Conservation (phyloP, 2,329 filamentous ascomycete species). For the Xylariaceae sp. region DNA sequence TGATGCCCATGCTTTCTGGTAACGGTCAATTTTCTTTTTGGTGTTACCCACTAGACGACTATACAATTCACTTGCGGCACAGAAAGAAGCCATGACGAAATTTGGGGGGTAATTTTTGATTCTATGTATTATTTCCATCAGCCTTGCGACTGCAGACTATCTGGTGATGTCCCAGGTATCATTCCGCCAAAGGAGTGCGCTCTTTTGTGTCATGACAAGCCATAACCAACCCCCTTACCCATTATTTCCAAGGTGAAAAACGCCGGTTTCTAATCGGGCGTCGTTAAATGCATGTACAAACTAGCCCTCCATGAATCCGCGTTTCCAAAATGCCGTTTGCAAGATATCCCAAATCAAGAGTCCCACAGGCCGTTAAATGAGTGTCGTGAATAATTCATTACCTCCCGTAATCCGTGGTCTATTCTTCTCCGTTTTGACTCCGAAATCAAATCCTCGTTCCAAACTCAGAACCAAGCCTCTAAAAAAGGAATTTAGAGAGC, state of each 20-base stretch:
- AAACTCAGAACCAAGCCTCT: neutral
- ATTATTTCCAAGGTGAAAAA: neutral
- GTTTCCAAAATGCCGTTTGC: no score
- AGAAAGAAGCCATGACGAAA: no score
- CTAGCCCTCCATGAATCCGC: neutral
- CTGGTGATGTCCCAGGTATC: constrained; percentile 9
- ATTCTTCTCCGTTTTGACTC: constrained; percentile 4
- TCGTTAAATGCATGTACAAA: constrained; percentile 9
- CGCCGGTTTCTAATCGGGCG: no score
- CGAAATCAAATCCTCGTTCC: constrained; percentile 3
- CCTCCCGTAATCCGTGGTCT: constrained; percentile 3
- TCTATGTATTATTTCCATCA: constrained; percentile 12
- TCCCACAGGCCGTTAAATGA: neutral
- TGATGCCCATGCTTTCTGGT: no score
- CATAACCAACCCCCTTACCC: neutral
- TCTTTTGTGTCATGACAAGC: constrained; percentile 5
- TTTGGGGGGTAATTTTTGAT: no score
- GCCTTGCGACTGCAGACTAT: constrained; percentile 4
- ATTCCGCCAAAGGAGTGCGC: constrained; percentile 10
- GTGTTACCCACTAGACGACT: no score
- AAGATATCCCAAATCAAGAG: no score
- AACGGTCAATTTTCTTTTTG: no score
- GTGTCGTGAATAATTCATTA: neutral
- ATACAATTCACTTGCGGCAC: no score
- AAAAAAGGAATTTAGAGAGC: constrained; percentile 14